Evolutionary conservation across 2,329 filamentous ascomycete species (phyloP).

Genomic region (Rutstroemia sp.): DNA sequence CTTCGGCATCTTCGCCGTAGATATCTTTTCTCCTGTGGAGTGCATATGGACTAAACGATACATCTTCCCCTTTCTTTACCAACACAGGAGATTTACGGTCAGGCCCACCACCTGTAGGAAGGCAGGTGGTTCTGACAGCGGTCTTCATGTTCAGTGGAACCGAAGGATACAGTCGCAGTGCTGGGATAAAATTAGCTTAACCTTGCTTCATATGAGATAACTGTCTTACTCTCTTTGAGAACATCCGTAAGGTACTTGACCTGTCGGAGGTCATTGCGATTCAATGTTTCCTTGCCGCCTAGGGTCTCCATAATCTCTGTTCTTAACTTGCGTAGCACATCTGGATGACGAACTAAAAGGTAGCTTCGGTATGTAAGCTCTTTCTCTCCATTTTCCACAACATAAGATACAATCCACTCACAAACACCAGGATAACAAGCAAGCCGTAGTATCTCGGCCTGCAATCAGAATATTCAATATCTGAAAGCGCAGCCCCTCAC

Average conservation of each 20-base stretch:
- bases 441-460: slow-evolving; percentile 36
- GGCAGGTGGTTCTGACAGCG: slow-evolving; percentile 18
- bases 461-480: slow-evolving; percentile 31
- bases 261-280: neutral
- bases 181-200: neutral
- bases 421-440: slow-evolving; percentile 34
- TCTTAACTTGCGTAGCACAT: slow-evolving; percentile 4
- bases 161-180: slow-evolving; percentile 21
- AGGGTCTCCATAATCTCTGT: neutral
- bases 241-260: slow-evolving; percentile 4
- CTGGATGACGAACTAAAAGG: slow-evolving; percentile 13
- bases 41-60: slow-evolving; percentile 21
- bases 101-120: slow-evolving; percentile 27
- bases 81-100: slow-evolving; percentile 25
- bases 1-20: slow-evolving; percentile 63
- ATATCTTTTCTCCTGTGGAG: slow-evolving; percentile 40
- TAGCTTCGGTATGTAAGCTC: neutral
- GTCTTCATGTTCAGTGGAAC: slow-evolving; percentile 24
- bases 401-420: neutral
- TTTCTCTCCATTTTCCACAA: neutral
- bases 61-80: slow-evolving; percentile 17
- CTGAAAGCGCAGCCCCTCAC: slow-evolving; percentile 27
- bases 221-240: slow-evolving; percentile 4
- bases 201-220: no score
- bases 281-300: neutral